Conservation (phyloP, 306 rosid species). For the Rosa chinensis region DNA sequence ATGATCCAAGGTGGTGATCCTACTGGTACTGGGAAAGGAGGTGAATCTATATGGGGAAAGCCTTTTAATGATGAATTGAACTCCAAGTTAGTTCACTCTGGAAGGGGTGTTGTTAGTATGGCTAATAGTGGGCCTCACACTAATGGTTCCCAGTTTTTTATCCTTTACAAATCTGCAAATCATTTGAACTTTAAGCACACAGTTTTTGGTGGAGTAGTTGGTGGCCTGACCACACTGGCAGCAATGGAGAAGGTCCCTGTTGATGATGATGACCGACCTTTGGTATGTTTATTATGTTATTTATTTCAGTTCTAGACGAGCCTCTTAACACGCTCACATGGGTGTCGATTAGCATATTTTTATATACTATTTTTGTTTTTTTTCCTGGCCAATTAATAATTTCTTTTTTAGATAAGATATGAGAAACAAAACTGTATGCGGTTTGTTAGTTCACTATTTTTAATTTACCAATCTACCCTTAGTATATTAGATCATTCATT, state of each 20-base stretch:
- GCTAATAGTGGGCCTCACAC: constrained; percentile 98
- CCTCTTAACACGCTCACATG: neutral
- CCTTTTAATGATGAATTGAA: constrained; percentile 89
- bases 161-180: constrained; percentile 88
- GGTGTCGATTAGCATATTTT: neutral
- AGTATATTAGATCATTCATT: neutral
- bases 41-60: constrained; percentile 96
- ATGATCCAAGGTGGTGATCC: constrained; percentile 99
- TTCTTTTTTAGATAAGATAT: neutral
- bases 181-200: constrained; percentile 96
- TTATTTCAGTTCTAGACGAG: neutral
- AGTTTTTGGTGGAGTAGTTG: constrained; percentile 89
- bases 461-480: neutral
- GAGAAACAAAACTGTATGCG: neutral
- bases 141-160: constrained; percentile 96
- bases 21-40: constrained; percentile 92
- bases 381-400: neutral
- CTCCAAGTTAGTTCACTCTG: constrained; percentile 92
- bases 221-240: constrained; percentile 87
- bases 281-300: constrained; percentile 46
- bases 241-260: constrained; percentile 90
- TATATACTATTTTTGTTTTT: neutral
- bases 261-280: constrained; percentile 83
- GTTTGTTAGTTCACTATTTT: neutral
- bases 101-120: constrained; percentile 97